phyloP scores from a whole-genome alignment of 2,329 filamentous ascomycete genomes.

The Arthroderma uncinatum region DNA sequence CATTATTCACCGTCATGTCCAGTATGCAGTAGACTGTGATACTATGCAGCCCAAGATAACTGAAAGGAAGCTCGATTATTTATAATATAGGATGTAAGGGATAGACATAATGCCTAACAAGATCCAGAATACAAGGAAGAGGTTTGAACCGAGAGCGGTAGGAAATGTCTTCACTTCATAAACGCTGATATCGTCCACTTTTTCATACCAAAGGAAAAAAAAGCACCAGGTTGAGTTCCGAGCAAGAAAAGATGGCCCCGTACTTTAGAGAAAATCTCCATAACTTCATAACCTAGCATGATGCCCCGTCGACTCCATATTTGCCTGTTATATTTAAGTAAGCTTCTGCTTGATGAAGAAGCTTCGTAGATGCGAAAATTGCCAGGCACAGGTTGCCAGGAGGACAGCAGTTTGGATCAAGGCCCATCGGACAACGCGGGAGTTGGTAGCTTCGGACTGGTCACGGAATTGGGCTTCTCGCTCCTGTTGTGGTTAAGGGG shows the following conservation, averaged over 20 bases:
- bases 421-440: slow-evolving; percentile 86
- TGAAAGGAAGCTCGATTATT: background rate
- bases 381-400: slow-evolving; percentile 86
- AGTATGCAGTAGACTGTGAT: too few relatives aligned
- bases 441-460: slow-evolving; percentile 88
- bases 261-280: background rate
- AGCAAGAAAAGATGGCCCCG: background rate
- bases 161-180: background rate
- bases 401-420: slow-evolving; percentile 78
- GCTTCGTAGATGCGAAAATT: slow-evolving; percentile 82
- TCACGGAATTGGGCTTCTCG: slow-evolving; percentile 96
- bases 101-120: background rate
- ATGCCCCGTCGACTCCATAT: background rate
- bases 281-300: slow-evolving; percentile 5
- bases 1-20: too few relatives aligned
- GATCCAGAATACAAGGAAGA: background rate
- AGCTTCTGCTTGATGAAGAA: slow-evolving; percentile 99
- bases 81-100: background rate
- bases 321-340: slow-evolving; percentile 46
- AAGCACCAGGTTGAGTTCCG: background rate
- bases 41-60: too few relatives aligned
- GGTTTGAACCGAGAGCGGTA: background rate
- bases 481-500: slow-evolving; percentile 49
- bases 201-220: background rate
- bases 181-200: background rate